Evolutionary conservation across 441 rosid genomes (phyloP), one percentile per base, ranked within the genome.

Genomic region (Pelargonium australe): DNA sequence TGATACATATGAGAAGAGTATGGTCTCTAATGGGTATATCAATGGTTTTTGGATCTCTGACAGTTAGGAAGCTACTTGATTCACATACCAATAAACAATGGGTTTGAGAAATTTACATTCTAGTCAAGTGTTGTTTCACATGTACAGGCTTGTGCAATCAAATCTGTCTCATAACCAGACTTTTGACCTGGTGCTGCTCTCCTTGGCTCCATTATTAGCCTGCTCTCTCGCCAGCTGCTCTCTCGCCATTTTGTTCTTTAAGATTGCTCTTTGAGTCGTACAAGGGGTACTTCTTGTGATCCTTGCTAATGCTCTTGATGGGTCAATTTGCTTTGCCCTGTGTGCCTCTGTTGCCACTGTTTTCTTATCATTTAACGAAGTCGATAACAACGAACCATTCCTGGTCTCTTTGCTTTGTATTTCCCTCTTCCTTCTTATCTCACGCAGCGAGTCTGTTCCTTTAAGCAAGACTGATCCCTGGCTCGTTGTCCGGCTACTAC

Each of bases 401-500:
- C 79, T 85, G 2, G 31, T 7, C 31, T 80, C 85, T 70, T 60
- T 78, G 79, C 75, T 76, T 44, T 73, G 77, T 13, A 49, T 44
- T 49, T 77, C 82, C 63, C 77, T 70, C 68, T 81, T 83, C 47
- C 83, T 77, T 73, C 81, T 70, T 51, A 79, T 14, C 63, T 77
- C 77, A 0, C 80, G 73, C 5, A 80, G 77, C 7, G 86, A 71
- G 13, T 79, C 80, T 0, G 78, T 71, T 63, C 85, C 82, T 73
- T 74, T 73, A 20, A 77, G 80, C 63, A 80, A 79, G 10, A 66
- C 70, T 34, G 86, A 75, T 13, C 44, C 80, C 60, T 9, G 28
- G 53, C 58, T 72, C 20, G 40, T 65, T 41, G 72, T 63, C 70
- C 74, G 70, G 71, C 67, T 70, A 28, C 64, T 61, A 20, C 74